Evolutionary conservation across 306 rosid genomes (phyloP).

Genomic region (Adenanthera pavonina): DNA sequence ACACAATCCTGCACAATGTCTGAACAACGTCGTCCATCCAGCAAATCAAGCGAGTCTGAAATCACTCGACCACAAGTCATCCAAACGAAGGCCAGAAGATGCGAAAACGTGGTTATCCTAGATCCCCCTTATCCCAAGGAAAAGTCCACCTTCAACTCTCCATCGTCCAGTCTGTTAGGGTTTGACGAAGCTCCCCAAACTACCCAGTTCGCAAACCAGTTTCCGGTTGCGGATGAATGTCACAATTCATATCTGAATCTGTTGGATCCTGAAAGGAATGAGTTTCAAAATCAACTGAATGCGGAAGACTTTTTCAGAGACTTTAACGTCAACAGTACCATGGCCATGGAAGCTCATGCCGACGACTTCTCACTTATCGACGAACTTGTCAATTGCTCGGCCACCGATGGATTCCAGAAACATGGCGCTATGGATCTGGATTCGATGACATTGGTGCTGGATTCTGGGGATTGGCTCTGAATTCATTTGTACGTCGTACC

Average conservation of each 20-base stretch:
- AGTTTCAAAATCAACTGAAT: neutral
- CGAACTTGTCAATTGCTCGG: neutral
- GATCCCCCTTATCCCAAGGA: neutral
- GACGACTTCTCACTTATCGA: neutral
- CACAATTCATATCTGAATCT: neutral
- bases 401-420: neutral
- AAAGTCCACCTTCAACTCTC: neutral
- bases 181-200: neutral
- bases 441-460: neutral
- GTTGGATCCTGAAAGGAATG: neutral
- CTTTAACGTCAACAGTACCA: neutral
- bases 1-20: neutral
- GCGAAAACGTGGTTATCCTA: neutral
- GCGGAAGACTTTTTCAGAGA: neutral
- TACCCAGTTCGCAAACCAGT: neutral
- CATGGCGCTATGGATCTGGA: neutral
- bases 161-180: neutral
- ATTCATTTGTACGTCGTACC: neutral
- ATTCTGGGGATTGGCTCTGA: neutral
- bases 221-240: neutral
- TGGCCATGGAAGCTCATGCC: neutral
- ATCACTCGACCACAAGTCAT: neutral
- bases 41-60: neutral
- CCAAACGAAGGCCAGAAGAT: constrained; percentile 8
- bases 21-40: neutral